Percentiles rank a stretch among this genome's conserved stretches.
phyloP scores from a whole-genome alignment of 1,284 basidiomycete species.

The Stygiomarasmius scandens region DNA sequence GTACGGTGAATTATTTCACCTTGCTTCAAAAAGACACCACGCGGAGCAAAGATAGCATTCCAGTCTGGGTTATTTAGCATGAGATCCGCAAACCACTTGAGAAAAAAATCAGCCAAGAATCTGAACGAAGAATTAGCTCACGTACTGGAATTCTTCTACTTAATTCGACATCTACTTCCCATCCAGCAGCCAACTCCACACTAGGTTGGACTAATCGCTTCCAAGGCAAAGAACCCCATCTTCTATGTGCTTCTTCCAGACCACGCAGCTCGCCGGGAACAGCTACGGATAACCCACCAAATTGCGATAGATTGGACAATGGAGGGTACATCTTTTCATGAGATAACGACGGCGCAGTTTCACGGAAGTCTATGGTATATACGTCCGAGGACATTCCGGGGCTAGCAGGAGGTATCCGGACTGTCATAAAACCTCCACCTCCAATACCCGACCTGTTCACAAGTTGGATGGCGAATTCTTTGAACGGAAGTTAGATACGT shows the following conservation, averaged over 20 bases:
- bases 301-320: constrained; percentile 52
- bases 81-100: constrained; percentile 54
- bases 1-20: constrained; percentile 75
- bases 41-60: constrained; percentile 78
- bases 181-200: constrained; percentile 74
- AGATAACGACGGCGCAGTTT: constrained; percentile 77
- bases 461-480: not conserved
- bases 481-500: constrained; percentile 28
- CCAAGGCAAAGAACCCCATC: constrained; percentile 86
- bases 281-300: constrained; percentile 82
- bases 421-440: constrained; percentile 90
- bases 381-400: constrained; percentile 56
- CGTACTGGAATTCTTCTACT: constrained; percentile 71
- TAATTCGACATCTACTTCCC: constrained; percentile 77
- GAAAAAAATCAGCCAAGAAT: constrained; percentile 15
- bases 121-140: constrained; percentile 12
- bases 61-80: constrained; percentile 83
- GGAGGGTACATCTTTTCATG: constrained; percentile 76
- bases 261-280: constrained; percentile 89
- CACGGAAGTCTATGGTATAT: constrained; percentile 86
- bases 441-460: constrained; percentile 78
- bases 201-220: constrained; percentile 75
- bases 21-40: constrained; percentile 69
- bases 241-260: constrained; percentile 75
- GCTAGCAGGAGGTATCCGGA: constrained; percentile 69